Evolutionary conservation across 75 land plant genomes (phyloP).

Genomic region (Pinus taeda): DNA sequence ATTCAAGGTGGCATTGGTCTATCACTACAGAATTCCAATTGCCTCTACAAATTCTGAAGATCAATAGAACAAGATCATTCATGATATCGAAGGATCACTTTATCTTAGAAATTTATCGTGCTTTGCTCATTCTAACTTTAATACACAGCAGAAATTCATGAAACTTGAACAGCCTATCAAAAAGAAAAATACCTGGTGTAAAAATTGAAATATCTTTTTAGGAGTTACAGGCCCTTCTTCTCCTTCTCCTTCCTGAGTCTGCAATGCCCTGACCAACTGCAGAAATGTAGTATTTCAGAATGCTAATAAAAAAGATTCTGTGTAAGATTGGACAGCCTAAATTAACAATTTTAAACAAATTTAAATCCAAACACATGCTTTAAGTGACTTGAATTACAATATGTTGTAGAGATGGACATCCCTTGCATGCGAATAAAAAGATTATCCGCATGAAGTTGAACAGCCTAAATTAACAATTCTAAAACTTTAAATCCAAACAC

Average conservation of each 20-base stretch:
- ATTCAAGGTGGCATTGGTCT: too few relatives aligned
- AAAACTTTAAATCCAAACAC: not conserved
- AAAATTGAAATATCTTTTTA: slow-evolving; percentile 87
- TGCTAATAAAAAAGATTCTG: too few relatives aligned
- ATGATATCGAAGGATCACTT: not conserved
- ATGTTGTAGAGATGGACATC: too few relatives aligned
- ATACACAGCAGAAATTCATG: not conserved
- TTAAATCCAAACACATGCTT: too few relatives aligned
- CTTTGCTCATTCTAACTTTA: not conserved
- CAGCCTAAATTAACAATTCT: not conserved
- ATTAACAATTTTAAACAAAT: too few relatives aligned
- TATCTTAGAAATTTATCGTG: not conserved
- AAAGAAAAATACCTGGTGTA: slow-evolving; percentile 65
- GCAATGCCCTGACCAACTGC: slow-evolving; percentile 73
- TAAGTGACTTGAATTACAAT: too few relatives aligned
- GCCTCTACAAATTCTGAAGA: not conserved
- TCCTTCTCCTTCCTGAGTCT: slow-evolving; percentile 62
- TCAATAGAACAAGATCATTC: not conserved
- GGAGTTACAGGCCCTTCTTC: slow-evolving; percentile 77
- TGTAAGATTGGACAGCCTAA: not conserved
- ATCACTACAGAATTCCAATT: too few relatives aligned
- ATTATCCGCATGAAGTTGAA: not conserved
- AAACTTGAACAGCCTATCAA: not conserved
- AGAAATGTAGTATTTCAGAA: not conserved
- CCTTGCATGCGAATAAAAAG: too few relatives aligned